Base-by-base conservation (phyloP, 2,329 filamentous ascomycete genomes). In the Chalaropsis thielavioides region DNA sequence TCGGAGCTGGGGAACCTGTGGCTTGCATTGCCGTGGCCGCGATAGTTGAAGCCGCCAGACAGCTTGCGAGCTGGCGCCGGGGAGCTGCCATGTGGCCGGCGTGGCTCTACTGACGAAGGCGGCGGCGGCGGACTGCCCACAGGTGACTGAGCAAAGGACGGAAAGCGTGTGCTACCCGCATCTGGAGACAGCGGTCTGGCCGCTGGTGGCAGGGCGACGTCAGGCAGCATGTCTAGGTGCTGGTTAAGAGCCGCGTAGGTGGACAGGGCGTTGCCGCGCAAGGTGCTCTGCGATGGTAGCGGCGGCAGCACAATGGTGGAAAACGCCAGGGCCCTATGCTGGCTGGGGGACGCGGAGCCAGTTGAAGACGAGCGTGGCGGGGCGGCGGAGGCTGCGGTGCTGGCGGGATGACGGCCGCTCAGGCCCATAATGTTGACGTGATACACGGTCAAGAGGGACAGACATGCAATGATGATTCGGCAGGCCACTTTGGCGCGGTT, bases 371-470 rank as follows among this genome's bases (percentile, higher is more conserved):
- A 6, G 13, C 24, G 13, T 2, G 43, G 31, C 51, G 13, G 15
- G 5, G n/a, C 19, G 24, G 19, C 46, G 24, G 46, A 24, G 1
- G 40, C 10, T 6, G 40, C n/a, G 31, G 43, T 49, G n/a, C 27
- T 17, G n/a, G 38, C 4, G 24, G 44, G 31, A 6, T 60, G 22
- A 15, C 40, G 38, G 19, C 64, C 49, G 51, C 49, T 44, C 17
- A 66, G 19, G 27, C 60, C 51, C 41, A 59, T 24, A 7, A 63
- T 51, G 40, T 61, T 66, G 6, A 66, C 46, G 10, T 66, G 60
- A 13, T 63, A 66, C 8, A 66, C 61, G 19, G 35, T 41, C 19
- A 66, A 24, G n/a, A 66, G 56, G 11, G 61, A 49, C 35, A 63
- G 49, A 44, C 64, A 66, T 19, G 49, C n/a, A 22, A 63, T 61